Base-by-base conservation (phyloP, 2,329 filamentous ascomycete species). In the Aspergillus carbonarius region DNA sequence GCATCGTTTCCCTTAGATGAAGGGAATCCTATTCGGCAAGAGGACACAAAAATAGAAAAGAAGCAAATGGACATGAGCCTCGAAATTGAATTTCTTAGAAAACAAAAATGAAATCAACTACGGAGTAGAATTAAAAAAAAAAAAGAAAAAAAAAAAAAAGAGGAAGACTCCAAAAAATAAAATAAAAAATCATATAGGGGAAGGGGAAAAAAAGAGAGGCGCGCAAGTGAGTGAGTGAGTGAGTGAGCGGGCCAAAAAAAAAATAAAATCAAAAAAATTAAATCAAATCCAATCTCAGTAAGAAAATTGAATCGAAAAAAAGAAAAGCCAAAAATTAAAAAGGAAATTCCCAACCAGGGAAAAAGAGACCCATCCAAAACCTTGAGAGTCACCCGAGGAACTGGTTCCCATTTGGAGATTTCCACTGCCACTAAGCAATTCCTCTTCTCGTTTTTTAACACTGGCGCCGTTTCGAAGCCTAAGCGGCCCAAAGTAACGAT, bases 401-500 rank as follows among this genome's bases (percentile, higher is more conserved):
- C 68, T 72, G 70, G 70, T 70, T 68, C 68, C 63, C 63, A 65
- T 69, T 65, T 65, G 64, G 62, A 65, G 62, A 61, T 58, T 64
- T 58, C n/a, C 37, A 37, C 50, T 47, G 42, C 17, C 42, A 56
- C 56, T 54, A 50, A 37, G 54, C 62, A 56, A 58, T 53, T 58
- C 55, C 54, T 61, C 35, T 58, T 53, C 20, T 58, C 54, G 23
- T 61, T 61, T 59, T 60, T 61, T 51, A 60, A 61, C 55, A 63
- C 62, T 64, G 61, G 66, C 60, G 65, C 67, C 66, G 65, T 69
- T 69, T 70, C 63, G 62, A 59, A 63, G 60, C 60, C 65, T 63
- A 69, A 67, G 65, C 68, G 56, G 60, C 60, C 63, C 62, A 67
- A 63, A 67, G 68, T 59, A 68, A 71, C 63, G 73, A 75, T 76